These are phyloP conservation scores for Coelastrella sp. DNA, from an alignment of 139 green algal species.

Conservation along the genomic window DNA sequence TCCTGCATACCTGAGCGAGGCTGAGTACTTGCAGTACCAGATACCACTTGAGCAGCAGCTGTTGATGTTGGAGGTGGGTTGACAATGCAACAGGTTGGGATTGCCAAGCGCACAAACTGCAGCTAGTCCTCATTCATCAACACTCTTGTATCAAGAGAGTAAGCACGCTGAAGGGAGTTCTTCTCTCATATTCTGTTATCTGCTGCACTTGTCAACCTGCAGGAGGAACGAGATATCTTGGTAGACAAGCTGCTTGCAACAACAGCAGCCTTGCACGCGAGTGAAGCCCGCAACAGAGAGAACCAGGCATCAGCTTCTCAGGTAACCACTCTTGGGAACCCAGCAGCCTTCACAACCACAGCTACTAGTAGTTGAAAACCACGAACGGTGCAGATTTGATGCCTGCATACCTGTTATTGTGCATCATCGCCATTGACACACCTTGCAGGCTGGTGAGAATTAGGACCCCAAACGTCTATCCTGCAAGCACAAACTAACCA, in stretches of 20 bases:
- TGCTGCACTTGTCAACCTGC: neutral
- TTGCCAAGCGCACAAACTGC: neutral
- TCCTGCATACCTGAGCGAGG: neutral
- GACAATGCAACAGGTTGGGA: neutral
- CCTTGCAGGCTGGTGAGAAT: neutral
- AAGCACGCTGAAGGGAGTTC: neutral
- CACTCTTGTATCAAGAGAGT: neutral
- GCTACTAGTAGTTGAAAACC: neutral
- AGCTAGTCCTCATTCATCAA: neutral
- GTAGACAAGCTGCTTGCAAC: conserved; percentile 49
- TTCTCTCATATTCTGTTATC: neutral
- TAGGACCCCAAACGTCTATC: neutral
- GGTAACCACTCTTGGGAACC: neutral
- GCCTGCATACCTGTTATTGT: neutral
- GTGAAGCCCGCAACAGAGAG: conserved; percentile 39
- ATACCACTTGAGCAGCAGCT: conserved; percentile 15
- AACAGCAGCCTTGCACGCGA: conserved; percentile 31
- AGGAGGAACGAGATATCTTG: conserved; percentile 48
- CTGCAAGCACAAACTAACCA: no score
- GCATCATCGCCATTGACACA: neutral
- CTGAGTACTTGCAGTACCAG: conserved; percentile 12
- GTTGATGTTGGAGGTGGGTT: conserved; percentile 20
- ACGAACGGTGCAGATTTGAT: no score
- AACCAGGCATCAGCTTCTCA: conserved; percentile 16
- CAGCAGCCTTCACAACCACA: neutral